Evolutionary conservation across 2,329 filamentous ascomycete species (phyloP).

Genomic region (Neonectria magnoliae): DNA sequence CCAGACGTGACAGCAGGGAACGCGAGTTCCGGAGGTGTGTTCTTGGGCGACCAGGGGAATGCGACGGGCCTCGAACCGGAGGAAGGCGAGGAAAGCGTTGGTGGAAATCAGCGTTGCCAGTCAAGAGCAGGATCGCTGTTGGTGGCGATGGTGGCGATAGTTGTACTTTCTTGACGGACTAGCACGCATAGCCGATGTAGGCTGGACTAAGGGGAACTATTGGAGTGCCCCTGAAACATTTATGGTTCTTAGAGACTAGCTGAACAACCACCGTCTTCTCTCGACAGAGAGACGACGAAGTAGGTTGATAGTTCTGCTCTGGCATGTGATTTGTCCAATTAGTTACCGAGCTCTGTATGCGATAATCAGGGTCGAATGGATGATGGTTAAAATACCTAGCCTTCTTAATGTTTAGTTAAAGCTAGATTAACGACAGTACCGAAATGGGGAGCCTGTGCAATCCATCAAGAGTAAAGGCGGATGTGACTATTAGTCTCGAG

Average conservation of each 20-base stretch:
- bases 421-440: neutral
- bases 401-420: neutral
- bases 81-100: neutral
- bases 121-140: neutral
- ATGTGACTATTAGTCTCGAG: neutral
- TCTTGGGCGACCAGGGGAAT: slow-evolving; percentile 20
- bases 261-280: neutral
- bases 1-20: slow-evolving; percentile 34
- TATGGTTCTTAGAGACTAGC: neutral
- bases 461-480: neutral
- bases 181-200: neutral
- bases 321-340: neutral
- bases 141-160: neutral
- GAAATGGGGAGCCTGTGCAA: neutral
- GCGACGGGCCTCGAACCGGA: neutral
- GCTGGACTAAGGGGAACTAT: neutral
- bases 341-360: neutral
- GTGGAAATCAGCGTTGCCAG: neutral
- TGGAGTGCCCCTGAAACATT: neutral
- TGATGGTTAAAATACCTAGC: neutral
- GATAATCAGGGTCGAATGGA: neutral
- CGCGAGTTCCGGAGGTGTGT: slow-evolving; percentile 35
- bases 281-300: neutral
- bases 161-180: neutral
- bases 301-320: neutral